Evolutionary conservation across 2,329 filamentous ascomycete species (phyloP).

Genomic region (Ophiocordyceps camponoti-saundersi): DNA sequence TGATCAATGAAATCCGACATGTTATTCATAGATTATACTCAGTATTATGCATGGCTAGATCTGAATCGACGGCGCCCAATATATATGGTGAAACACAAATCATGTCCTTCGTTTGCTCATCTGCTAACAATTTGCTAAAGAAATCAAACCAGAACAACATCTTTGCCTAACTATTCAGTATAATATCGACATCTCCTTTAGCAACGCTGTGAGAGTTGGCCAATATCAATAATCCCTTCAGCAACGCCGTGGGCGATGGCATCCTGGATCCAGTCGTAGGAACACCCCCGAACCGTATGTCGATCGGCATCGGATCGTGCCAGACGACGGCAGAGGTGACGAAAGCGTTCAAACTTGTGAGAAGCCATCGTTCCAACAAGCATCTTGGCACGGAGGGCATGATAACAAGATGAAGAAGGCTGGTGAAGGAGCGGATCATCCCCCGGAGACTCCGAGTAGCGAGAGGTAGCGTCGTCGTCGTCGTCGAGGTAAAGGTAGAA

Average conservation of each 20-base stretch:
- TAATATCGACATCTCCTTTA: neutral
- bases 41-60: too few relatives aligned
- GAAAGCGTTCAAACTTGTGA: constrained; percentile 5
- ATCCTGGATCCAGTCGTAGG: neutral
- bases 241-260: neutral
- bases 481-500: neutral
- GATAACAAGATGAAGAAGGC: neutral
- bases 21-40: too few relatives aligned
- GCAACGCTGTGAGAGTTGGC: neutral
- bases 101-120: too few relatives aligned
- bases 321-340: constrained; percentile 3
- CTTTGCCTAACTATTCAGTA: neutral
- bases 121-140: too few relatives aligned
- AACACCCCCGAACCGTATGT: neutral
- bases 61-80: too few relatives aligned
- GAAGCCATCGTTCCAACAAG: constrained; percentile 8
- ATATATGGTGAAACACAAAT: too few relatives aligned
- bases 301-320: neutral
- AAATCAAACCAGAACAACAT: too few relatives aligned
- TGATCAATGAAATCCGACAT: too few relatives aligned
- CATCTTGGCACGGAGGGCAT: constrained; percentile 3
- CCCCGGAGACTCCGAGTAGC: neutral
- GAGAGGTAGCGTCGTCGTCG: neutral
- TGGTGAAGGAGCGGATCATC: neutral
- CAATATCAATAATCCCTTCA: neutral